These are phyloP conservation scores for Hyaloscypha finlandica DNA, from an alignment of 495 filamentous ascomycete genomes.

Conservation along the genomic window DNA sequence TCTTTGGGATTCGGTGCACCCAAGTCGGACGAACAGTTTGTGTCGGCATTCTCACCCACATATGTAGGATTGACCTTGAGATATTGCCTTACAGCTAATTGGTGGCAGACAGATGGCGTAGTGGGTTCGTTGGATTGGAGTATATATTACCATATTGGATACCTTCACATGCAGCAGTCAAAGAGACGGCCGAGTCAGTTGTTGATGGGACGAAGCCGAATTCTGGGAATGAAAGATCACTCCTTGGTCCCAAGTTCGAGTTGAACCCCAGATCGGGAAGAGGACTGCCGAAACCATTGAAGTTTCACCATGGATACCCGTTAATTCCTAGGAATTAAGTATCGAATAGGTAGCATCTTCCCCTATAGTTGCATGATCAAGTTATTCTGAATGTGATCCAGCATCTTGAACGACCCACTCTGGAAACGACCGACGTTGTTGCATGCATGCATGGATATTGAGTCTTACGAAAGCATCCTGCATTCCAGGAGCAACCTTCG, in stretches of 20 bases:
- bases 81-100: background rate
- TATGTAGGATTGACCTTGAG: background rate
- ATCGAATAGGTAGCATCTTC: background rate
- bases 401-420: background rate
- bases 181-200: background rate
- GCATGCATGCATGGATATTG: background rate
- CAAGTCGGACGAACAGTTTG: background rate
- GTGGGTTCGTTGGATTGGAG: background rate
- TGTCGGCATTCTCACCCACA: background rate
- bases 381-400: background rate
- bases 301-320: background rate
- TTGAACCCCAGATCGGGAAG: slow-evolving; percentile 6
- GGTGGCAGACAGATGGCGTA: background rate
- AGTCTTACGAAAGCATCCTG: background rate
- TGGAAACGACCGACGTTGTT: background rate
- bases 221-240: background rate
- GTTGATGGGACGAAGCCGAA: background rate
- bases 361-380: background rate
- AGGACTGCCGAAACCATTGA: background rate
- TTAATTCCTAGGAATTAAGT: background rate
- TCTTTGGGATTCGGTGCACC: background rate
- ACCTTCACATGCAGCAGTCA: background rate
- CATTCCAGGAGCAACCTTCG: slow-evolving; percentile 3
- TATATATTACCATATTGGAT: background rate
- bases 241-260: slow-evolving; percentile 4